These are phyloP conservation scores for Lobosporangium transversale DNA, from an alignment of 192 early-diverging fungal species.

Conservation along the genomic window DNA sequence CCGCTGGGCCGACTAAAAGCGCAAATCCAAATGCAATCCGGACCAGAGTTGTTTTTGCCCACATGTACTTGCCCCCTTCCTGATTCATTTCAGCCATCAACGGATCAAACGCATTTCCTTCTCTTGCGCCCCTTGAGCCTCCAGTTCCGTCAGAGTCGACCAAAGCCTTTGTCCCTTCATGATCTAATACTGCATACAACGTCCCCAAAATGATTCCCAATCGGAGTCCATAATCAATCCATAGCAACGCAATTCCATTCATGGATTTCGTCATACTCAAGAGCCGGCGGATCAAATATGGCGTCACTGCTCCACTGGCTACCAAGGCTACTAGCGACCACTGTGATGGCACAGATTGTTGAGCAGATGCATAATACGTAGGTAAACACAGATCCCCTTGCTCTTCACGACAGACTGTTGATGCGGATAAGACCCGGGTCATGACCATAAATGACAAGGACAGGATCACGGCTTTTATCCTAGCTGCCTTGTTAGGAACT, in stretches of 20 bases:
- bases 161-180: slow-evolving; percentile 48
- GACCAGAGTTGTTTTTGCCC: slow-evolving; percentile 59
- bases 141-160: too few species aligned
- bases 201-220: slow-evolving; percentile 63
- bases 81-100: slow-evolving; percentile 18
- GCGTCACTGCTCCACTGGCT: slow-evolving; percentile 53
- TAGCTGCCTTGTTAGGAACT: slow-evolving; percentile 31
- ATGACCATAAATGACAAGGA: slow-evolving; percentile 64
- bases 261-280: slow-evolving; percentile 64
- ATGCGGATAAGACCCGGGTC: slow-evolving; percentile 62
- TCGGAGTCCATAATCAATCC: slow-evolving; percentile 67
- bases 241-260: slow-evolving; percentile 60
- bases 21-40: slow-evolving; percentile 66
- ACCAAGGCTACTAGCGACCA: slow-evolving; percentile 58
- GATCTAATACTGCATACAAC: slow-evolving; percentile 66
- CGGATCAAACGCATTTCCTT: slow-evolving; percentile 40
- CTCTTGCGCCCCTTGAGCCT: slow-evolving; percentile 2
- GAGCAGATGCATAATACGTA: slow-evolving; percentile 80
- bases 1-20: slow-evolving; percentile 58
- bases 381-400: slow-evolving; percentile 81
- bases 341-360: slow-evolving; percentile 62
- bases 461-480: slow-evolving; percentile 55
- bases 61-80: slow-evolving; percentile 36
- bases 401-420: slow-evolving; percentile 90
- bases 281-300: slow-evolving; percentile 52